Percentiles rank a stretch among this genome's conserved stretches.
phyloP scores from a whole-genome alignment of 2,329 filamentous ascomycete species.

The Didymella pinodella region DNA sequence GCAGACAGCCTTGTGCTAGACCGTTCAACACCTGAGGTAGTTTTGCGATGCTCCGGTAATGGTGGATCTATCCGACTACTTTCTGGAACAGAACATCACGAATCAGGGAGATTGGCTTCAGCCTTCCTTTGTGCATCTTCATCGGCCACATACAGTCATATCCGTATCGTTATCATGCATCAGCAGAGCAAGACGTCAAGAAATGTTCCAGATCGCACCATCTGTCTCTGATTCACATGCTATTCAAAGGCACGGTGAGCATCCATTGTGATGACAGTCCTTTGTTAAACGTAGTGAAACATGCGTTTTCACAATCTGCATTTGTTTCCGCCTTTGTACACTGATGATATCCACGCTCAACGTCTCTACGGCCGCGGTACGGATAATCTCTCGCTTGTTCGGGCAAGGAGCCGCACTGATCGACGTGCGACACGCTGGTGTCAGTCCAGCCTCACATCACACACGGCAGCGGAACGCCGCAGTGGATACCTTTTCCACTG shows the following conservation, averaged over 20 bases:
- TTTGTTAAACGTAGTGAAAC: slow-evolving; percentile 3
- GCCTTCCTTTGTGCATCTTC: slow-evolving; percentile 6
- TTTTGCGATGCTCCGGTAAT: slow-evolving; percentile 12
- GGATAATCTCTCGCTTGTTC: slow-evolving; percentile 12
- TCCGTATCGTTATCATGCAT: slow-evolving; percentile 7
- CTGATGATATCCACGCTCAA: background rate
- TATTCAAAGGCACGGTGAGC: background rate
- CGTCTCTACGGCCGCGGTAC: slow-evolving; percentile 21
- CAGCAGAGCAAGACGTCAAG: background rate
- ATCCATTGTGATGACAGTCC: background rate
- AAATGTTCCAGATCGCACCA: slow-evolving; percentile 11
- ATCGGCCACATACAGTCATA: slow-evolving; percentile 10
- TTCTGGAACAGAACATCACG: slow-evolving; percentile 1
- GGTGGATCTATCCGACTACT: slow-evolving; percentile 9
- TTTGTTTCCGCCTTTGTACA: background rate
- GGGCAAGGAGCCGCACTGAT: slow-evolving; percentile 17
- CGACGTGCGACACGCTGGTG: slow-evolving; percentile 16
- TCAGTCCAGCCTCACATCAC: slow-evolving; percentile 22
- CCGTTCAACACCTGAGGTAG: slow-evolving; percentile 8
- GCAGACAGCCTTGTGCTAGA: slow-evolving; percentile 8
- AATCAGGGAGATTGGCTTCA: slow-evolving; percentile 9
- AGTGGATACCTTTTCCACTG: slow-evolving; percentile 16
- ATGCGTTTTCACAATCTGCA: slow-evolving; percentile 4
- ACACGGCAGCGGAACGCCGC: slow-evolving; percentile 16
- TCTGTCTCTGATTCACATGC: background rate